These are phyloP conservation scores for Kwoniella dendrophila DNA, from an alignment of 768 basidiomycete genomes.

Conservation along the genomic window DNA sequence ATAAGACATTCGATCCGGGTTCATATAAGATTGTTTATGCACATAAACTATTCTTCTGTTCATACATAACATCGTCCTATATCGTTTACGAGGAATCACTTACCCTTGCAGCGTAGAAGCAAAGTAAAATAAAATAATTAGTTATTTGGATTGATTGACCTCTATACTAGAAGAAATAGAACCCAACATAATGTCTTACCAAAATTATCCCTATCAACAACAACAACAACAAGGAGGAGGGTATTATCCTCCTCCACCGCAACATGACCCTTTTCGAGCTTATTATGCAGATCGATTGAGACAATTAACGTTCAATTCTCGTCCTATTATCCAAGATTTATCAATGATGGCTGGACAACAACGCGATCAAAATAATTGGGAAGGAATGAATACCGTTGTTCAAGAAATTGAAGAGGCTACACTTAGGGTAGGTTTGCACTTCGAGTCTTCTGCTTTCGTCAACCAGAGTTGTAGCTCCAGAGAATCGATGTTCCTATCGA, in stretches of 20 bases:
- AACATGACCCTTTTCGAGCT: conserved; percentile 45
- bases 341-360: conserved; percentile 73
- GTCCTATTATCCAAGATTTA: conserved; percentile 87
- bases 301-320: conserved; percentile 84
- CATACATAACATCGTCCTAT: not conserved
- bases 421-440: conserved; percentile 35
- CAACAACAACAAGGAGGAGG: conserved; percentile 1
- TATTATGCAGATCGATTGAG: conserved; percentile 48
- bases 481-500: too few relatives aligned
- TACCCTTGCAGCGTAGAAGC: not conserved
- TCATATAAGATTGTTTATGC: conserved; percentile 6
- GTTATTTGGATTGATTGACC: not conserved
- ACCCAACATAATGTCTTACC: not conserved
- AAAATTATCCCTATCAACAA: conserved; percentile 10
- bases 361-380: conserved; percentile 47
- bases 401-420: conserved; percentile 49
- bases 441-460: not conserved
- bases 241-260: conserved; percentile 1
- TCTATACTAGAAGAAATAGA: not conserved
- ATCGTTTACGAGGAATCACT: not conserved
- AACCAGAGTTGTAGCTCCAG: too few relatives aligned
- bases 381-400: conserved; percentile 46
- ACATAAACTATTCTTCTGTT: conserved; percentile 3
- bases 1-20: not conserved
- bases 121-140: not conserved